phyloP scores from a whole-genome alignment of 1,139 yeast genomes.

The Hemisphaericaspora subhashii region DNA sequence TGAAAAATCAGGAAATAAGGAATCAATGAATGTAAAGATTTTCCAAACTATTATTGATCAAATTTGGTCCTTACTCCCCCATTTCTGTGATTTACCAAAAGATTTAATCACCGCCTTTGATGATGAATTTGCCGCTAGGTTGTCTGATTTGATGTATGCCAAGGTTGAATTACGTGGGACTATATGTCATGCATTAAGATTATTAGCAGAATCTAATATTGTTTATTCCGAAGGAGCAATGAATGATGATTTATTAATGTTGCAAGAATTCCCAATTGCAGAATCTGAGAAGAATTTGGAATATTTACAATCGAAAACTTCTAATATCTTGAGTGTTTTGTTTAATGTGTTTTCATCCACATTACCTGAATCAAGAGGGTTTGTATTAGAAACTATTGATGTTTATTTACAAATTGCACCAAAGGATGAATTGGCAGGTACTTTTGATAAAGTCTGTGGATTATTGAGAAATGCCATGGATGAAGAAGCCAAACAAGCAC shows the following conservation, averaged over 20 bases:
- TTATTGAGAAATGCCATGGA: constrained; percentile 75
- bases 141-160: constrained; percentile 75
- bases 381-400: constrained; percentile 82
- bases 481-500: constrained; percentile 40
- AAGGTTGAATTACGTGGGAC: constrained; percentile 73
- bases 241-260: constrained; percentile 56
- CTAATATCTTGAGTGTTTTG: constrained; percentile 79
- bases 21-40: constrained; percentile 69
- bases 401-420: constrained; percentile 73
- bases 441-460: constrained; percentile 85
- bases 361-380: constrained; percentile 78
- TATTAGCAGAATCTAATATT: constrained; percentile 74
- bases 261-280: constrained; percentile 58
- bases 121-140: constrained; percentile 72
- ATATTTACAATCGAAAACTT: constrained; percentile 63
- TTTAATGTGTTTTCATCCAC: constrained; percentile 92
- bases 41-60: constrained; percentile 85
- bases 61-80: constrained; percentile 88
- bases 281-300: constrained; percentile 59
- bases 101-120: constrained; percentile 68
- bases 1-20: constrained; percentile 40
- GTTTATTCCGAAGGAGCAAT: constrained; percentile 62
- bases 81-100: constrained; percentile 81
- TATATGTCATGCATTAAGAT: constrained; percentile 78
- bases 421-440: constrained; percentile 61